Percentiles rank a stretch among this genome's conserved stretches.
Conservation (phyloP, 768 basidiomycete species). For the Boletus bicolor region DNA sequence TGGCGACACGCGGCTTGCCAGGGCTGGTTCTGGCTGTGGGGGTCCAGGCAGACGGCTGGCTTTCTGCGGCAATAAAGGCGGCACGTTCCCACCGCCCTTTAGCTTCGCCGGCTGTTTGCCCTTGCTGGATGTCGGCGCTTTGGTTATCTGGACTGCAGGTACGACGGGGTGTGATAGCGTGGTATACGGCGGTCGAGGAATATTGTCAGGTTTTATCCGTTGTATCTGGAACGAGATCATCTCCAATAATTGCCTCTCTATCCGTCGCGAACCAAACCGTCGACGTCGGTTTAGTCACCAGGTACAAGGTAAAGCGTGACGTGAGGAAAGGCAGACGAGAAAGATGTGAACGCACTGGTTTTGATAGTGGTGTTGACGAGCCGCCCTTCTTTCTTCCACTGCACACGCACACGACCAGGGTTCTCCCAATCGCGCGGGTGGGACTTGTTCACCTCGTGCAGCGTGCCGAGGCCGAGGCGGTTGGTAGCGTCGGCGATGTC, state of each 20-base stretch:
- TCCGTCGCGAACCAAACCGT: not conserved
- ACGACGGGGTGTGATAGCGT: constrained; percentile 29
- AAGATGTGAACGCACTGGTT: constrained; percentile 57
- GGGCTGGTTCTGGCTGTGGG: constrained; percentile 70
- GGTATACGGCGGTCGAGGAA: constrained; percentile 63
- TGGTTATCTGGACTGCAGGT: constrained; percentile 30
- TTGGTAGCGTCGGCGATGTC: constrained; percentile 86
- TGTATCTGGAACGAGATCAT: constrained; percentile 74
- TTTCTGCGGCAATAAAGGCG: constrained; percentile 25
- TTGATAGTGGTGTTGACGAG: constrained; percentile 66
- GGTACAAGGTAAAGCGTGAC: not conserved
- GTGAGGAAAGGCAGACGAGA: not conserved
- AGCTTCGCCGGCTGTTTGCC: constrained; percentile 53
- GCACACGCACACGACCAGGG: constrained; percentile 90
- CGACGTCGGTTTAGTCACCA: not conserved
- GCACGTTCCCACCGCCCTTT: constrained; percentile 38
- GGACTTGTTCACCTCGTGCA: constrained; percentile 86
- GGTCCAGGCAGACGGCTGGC: constrained; percentile 59
- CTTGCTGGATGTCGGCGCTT: constrained; percentile 35
- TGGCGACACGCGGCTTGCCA: constrained; percentile 71
- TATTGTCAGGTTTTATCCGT: constrained; percentile 61
- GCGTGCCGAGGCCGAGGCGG: constrained; percentile 69
- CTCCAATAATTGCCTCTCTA: constrained; percentile 80
- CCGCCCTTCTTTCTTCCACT: constrained; percentile 79
- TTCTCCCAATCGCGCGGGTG: constrained; percentile 99